A percentile compares a stretch with the other conserved stretches of the same genome.
These are phyloP conservation scores for Tylopilus balloui DNA, from an alignment of 768 basidiomycete species.

Conservation along the genomic window DNA sequence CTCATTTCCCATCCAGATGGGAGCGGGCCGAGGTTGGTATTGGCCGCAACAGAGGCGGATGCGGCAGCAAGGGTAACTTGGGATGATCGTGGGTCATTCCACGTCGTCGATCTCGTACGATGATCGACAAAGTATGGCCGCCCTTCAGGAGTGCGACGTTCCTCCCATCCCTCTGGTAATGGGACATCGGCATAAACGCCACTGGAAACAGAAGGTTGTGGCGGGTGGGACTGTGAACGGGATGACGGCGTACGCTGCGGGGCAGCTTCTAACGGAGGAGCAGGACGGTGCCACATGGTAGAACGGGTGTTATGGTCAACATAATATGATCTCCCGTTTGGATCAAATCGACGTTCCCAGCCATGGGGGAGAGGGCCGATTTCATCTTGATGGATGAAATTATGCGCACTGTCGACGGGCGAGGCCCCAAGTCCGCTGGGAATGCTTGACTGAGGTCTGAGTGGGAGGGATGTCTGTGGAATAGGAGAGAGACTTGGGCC, in stretches of 20 bases:
- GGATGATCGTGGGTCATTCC: conserved; percentile 77
- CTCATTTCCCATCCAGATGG: conserved; percentile 97
- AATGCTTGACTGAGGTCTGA: conserved; percentile 13
- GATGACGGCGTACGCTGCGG: conserved; percentile 16
- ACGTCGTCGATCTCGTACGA: conserved; percentile 81
- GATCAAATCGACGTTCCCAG: conserved; percentile 80
- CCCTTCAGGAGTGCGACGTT: conserved; percentile 85
- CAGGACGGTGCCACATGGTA: conserved; percentile 73
- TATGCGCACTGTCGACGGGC: conserved; percentile 2
- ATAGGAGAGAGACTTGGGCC: conserved; percentile 10
- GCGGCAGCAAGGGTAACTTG: conserved; percentile 45
- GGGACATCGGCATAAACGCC: conserved; percentile 55
- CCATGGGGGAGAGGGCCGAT: conserved; percentile 65
- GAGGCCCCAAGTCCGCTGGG: conserved; percentile 5
- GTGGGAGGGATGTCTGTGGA: conserved; percentile 10
- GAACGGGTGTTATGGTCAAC: conserved; percentile 81
- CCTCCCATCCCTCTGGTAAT: conserved; percentile 89
- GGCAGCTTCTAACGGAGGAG: conserved; percentile 20
- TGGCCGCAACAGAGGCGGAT: conserved; percentile 41
- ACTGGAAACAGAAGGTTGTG: conserved; percentile 30
- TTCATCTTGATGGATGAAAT: conserved; percentile 47
- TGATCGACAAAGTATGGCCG: conserved; percentile 75
- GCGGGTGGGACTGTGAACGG: conserved; percentile 14
- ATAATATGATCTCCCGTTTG: conserved; percentile 65
- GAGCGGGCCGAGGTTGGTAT: conserved; percentile 68